Base-by-base conservation (phyloP, 352 stramenopile genomes). In the Hyaloperonospora arabidopsidis region DNA sequence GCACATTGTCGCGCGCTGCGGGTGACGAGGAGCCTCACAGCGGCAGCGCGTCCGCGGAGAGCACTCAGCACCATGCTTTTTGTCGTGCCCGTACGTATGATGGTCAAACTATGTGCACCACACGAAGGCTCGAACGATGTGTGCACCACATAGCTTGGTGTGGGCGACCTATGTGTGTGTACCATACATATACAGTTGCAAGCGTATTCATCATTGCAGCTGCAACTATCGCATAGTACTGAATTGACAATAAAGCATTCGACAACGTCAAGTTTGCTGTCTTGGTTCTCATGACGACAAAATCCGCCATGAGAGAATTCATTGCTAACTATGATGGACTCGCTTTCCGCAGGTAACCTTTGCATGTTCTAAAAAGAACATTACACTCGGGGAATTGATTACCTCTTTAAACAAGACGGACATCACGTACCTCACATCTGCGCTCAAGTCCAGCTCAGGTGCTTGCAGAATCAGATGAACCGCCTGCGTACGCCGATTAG, bases 61-160 rank as follows among this genome's bases (percentile, higher is more conserved):
- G 67, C 65, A 25, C 70, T 63, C 40, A 83, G 67, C 68, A 84
- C 71, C 74, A 84, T 84, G 35, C 35, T 25, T 13, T 53, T 47
- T 40, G 22, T 21, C 25, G 25, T 4, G 25, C 25, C 38, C 48
- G 28, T 54, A 46, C 67, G 54, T 67, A 58, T 64, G 49, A 58
- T 50, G 18, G 41, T 12, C 18, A 46, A 46, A 46, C 17, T 46
- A 46, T 47, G 19, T 47, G 41, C 3, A 10, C 6, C 10, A 47
- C 41, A 35, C 25, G 4, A 32, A 10, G 4, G 25, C 25, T 32
- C 25, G 8, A 8, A 32, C n/a, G n/a, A n/a, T n/a, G n/a, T n/a
- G n/a, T n/a, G n/a, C n/a, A n/a, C n/a, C n/a, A n/a, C n/a, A n/a
- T n/a, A n/a, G n/a, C n/a, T n/a, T n/a, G n/a, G n/a, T n/a, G n/a